A percentile compares a stretch with the other conserved stretches of the same genome.
Evolutionary conservation across 805 yeast species (phyloP).

Genomic region (Candida boleticola): DNA sequence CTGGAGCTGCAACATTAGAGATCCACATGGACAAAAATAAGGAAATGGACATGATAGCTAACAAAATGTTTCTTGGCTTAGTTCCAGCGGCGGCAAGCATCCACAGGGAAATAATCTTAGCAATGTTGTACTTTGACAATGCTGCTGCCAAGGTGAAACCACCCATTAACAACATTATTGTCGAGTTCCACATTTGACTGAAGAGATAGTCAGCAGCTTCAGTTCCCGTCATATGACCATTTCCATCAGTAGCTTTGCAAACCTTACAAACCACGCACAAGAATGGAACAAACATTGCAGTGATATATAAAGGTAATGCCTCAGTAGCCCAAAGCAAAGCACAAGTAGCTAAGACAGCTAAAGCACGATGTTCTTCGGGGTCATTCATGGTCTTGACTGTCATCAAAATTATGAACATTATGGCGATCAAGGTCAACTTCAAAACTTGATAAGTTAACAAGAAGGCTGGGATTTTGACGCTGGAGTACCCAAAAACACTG

Average conservation of each 20-base stretch:
- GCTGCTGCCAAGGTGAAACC: slow-evolving; percentile 97
- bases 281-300: slow-evolving; percentile 48
- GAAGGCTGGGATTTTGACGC: slow-evolving; percentile 43
- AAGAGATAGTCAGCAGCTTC: slow-evolving; percentile 79
- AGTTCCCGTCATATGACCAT: slow-evolving; percentile 52
- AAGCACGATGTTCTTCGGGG: slow-evolving; percentile 65
- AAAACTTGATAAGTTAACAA: slow-evolving; percentile 47
- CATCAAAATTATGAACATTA: slow-evolving; percentile 53
- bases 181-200: slow-evolving; percentile 92
- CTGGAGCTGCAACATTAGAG: slow-evolving; percentile 96
- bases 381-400: slow-evolving; percentile 60
- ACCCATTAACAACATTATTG: slow-evolving; percentile 83
- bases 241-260: slow-evolving; percentile 43
- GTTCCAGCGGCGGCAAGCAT: slow-evolving; percentile 83
- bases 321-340: slow-evolving; percentile 54
- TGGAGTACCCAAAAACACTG: slow-evolving; percentile 11
- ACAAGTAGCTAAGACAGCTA: slow-evolving; percentile 61
- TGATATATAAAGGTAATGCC: slow-evolving; percentile 49
- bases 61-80: slow-evolving; percentile 70
- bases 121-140: slow-evolving; percentile 84
- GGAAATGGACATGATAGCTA: slow-evolving; percentile 84
- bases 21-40: slow-evolving; percentile 92
- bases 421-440: slow-evolving; percentile 47
- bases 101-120: slow-evolving; percentile 79
- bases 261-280: slow-evolving; percentile 46